phyloP scores from a whole-genome alignment of 2,329 filamentous ascomycete genomes.

The Akanthomyces dipterigenus region DNA sequence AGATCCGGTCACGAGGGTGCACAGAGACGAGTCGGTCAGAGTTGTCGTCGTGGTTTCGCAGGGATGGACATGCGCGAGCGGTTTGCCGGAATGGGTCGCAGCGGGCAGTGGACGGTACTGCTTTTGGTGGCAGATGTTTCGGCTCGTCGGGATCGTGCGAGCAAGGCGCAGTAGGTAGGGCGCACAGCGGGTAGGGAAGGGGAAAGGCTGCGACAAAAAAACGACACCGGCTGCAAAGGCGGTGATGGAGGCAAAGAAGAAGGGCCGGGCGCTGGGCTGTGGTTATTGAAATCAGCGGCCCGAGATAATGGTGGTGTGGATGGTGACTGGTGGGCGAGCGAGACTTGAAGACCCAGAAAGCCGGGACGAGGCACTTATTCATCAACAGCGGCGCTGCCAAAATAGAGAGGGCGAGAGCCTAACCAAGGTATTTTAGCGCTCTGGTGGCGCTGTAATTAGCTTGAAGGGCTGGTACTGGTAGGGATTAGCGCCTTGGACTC shows the following conservation, averaged over 20 bases:
- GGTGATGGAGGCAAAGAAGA: conserved; percentile 7
- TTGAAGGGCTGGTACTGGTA: conserved; percentile 4
- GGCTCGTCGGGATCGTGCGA: conserved; percentile 1
- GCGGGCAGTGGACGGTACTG: not conserved
- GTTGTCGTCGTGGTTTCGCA: not conserved
- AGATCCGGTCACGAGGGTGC: not conserved
- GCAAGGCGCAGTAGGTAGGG: not conserved
- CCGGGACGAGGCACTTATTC: conserved; percentile 1
- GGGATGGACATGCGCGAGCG: conserved; percentile 6
- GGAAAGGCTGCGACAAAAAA: not conserved
- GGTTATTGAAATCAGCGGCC: conserved; percentile 1
- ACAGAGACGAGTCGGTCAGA: conserved; percentile 2
- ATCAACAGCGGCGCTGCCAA: not conserved
- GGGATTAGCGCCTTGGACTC: conserved; percentile 6
- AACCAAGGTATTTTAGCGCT: not conserved
- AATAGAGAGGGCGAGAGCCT: not conserved
- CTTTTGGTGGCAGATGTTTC: not conserved
- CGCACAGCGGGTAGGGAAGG: not conserved
- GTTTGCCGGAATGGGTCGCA: not conserved
- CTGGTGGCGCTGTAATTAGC: conserved; percentile 10
- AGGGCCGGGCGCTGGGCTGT: not conserved
- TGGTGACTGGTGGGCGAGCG: not conserved
- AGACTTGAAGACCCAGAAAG: conserved; percentile 10
- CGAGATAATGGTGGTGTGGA: conserved; percentile 7
- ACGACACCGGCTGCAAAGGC: not conserved